phyloP scores from a whole-genome alignment of 768 basidiomycete genomes.

The Amanita muscaria region DNA sequence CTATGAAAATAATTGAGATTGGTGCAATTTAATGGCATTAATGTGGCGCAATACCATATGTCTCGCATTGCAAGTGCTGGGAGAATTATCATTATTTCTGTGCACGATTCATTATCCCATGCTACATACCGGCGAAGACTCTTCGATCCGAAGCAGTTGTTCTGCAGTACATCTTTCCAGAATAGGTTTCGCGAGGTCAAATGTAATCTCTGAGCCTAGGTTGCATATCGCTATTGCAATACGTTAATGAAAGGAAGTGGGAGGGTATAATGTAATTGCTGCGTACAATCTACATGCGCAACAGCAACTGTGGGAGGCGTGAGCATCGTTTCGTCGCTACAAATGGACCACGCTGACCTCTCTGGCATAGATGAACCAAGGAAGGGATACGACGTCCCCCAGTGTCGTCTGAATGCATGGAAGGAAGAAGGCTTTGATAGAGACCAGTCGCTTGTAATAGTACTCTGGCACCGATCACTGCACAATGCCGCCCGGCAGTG shows the following conservation, averaged over 20 bases:
- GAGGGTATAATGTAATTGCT: background rate
- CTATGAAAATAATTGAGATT: slow-evolving; percentile 24
- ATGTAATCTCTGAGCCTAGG: slow-evolving; percentile 56
- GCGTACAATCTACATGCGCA: slow-evolving; percentile 53
- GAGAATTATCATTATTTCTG: background rate
- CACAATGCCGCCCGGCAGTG: slow-evolving; percentile 13
- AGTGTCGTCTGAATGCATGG: slow-evolving; percentile 6
- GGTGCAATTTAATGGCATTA: slow-evolving; percentile 8
- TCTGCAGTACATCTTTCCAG: slow-evolving; percentile 66
- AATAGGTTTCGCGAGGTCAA: slow-evolving; percentile 61
- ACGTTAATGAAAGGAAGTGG: slow-evolving; percentile 6
- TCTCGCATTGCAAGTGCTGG: slow-evolving; percentile 47
- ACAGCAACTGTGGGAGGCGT: slow-evolving; percentile 38
- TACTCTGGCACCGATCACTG: slow-evolving; percentile 2
- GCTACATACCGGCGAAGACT: slow-evolving; percentile 54
- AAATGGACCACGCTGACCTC: slow-evolving; percentile 37
- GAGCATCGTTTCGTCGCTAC: background rate
- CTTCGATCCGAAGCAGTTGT: slow-evolving; percentile 60
- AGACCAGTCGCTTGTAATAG: background rate
- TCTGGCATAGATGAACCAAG: slow-evolving; percentile 63
- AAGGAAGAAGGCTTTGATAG: background rate
- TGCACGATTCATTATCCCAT: background rate
- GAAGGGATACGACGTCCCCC: slow-evolving; percentile 41
- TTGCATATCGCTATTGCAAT: slow-evolving; percentile 46
- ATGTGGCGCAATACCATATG: slow-evolving; percentile 34